Evolutionary conservation across 495 filamentous ascomycete genomes (phyloP).

Genomic region (Pseudoneurospora amorphoporcata): DNA sequence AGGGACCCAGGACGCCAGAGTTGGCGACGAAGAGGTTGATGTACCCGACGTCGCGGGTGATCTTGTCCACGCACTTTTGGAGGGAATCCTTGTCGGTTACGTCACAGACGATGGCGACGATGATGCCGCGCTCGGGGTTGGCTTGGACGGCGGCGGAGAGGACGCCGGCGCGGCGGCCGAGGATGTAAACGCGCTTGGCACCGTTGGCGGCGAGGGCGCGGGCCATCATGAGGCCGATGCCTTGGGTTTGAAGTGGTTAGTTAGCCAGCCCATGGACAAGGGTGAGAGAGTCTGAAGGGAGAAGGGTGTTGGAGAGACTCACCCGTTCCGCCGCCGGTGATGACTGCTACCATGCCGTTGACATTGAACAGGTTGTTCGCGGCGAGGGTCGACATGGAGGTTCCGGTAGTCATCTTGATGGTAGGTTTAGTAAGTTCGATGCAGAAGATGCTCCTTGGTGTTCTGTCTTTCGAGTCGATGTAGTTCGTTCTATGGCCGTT

Average conservation of each 20-base stretch:
- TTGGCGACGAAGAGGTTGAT: slow-evolving; percentile 60
- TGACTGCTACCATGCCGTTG: slow-evolving; percentile 48
- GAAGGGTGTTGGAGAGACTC: not conserved
- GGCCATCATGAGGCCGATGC: slow-evolving; percentile 57
- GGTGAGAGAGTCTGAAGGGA: not conserved
- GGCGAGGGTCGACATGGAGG: slow-evolving; percentile 1
- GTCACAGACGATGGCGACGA: slow-evolving; percentile 53
- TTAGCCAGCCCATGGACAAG: not conserved
- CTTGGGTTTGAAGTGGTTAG: slow-evolving; percentile 19
- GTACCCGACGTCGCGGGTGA: slow-evolving; percentile 29
- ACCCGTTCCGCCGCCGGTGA: slow-evolving; percentile 54
- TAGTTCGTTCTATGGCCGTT: not conserved
- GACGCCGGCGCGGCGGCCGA: slow-evolving; percentile 47
- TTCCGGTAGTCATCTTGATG: not conserved
- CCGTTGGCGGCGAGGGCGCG: slow-evolving; percentile 53
- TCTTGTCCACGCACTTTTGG: slow-evolving; percentile 42
- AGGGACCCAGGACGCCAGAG: slow-evolving; percentile 40
- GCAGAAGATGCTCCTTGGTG: not conserved
- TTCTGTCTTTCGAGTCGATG: not conserved
- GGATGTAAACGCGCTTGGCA: slow-evolving; percentile 57
- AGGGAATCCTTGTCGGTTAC: slow-evolving; percentile 54
- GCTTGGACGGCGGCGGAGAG: slow-evolving; percentile 29
- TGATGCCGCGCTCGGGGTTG: slow-evolving; percentile 15
- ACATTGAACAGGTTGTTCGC: slow-evolving; percentile 38
- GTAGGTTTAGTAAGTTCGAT: not conserved